Evolutionary conservation across 164 flowering plant genomes (phyloP), one percentile per base, ranked within the genome.

Genomic region (Paratinospora sagittata): DNA sequence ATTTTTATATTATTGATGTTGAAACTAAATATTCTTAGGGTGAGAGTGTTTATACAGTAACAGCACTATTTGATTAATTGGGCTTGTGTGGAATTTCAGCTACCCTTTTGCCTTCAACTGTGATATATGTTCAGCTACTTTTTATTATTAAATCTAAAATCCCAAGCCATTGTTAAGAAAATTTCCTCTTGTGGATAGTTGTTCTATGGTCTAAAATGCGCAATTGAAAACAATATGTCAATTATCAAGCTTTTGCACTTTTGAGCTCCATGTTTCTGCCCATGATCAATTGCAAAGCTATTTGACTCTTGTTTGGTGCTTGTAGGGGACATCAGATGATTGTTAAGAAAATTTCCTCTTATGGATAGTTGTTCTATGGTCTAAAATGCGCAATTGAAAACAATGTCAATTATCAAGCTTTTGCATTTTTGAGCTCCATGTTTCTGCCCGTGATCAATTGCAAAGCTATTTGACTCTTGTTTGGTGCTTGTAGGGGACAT

Each of bases 281-380:
- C n/a, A 19, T 52, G 21, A 52, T 10, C n/a, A 52, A n/a, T n/a
- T n/a, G n/a, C n/a, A n/a, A n/a, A 33, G 34, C 66, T 65, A 23
- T 23, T 63, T 65, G 27, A 33, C 69, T 33, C 13, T 43, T 36
- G 39, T 61, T 66, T 68, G 55, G 19, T 68, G 60, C 71, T 68
- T 67, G 47, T 74, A 89, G 93, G 93, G 93, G 67, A 89, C 93
- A 11, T 82, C 82, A 8, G 93, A 89, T 76, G 90, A 89, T 16
- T 21, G 19, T 13, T 52, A 52, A 16, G 58, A 16, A 52, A 3
- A 52, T 52, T 52, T 52, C 16, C 58, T 52, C 58, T 17, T 16
- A 13, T 52, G 3, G n/a, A 13, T 52, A 52, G n/a, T 19, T 16
- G n/a, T 0, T 52, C 58, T 16, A 52, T 17, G 16, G n/a, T 52